Evolutionary conservation across 352 stramenopile species (phyloP).

Genomic region (Pseudoperonospora humuli): DNA sequence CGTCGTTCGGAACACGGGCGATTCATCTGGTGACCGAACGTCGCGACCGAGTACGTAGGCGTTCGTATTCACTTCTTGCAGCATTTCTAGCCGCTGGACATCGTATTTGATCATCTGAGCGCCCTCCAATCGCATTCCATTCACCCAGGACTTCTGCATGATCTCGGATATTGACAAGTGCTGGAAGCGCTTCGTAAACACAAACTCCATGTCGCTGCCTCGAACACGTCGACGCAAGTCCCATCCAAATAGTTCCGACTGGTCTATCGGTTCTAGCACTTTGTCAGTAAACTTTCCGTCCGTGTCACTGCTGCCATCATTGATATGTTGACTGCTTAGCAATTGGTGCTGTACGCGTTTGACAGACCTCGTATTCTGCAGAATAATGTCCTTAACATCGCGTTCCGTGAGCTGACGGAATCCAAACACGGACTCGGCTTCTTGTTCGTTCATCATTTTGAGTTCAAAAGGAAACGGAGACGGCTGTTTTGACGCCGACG

Average conservation of each 20-base stretch:
- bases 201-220: constrained; percentile 38
- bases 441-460: constrained; percentile 24
- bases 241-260: constrained; percentile 40
- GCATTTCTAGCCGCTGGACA: constrained; percentile 35
- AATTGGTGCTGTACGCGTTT: constrained; percentile 27
- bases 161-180: constrained; percentile 27
- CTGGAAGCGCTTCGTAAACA: constrained; percentile 37
- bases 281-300: constrained; percentile 5
- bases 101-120: constrained; percentile 43
- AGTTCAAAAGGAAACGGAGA: constrained; percentile 19
- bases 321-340: constrained; percentile 3
- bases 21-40: constrained; percentile 33
- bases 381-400: constrained; percentile 36
- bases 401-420: constrained; percentile 23
- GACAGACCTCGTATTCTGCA: constrained; percentile 27
- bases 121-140: constrained; percentile 29
- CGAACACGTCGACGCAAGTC: constrained; percentile 30
- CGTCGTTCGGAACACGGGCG: constrained; percentile 36
- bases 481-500: constrained; percentile 6
- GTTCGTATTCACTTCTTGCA: constrained; percentile 34
- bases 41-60: constrained; percentile 39
- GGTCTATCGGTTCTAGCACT: constrained; percentile 6
- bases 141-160: constrained; percentile 41
- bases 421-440: constrained; percentile 34
- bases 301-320: constrained; percentile 2